Percentiles rank a stretch among this genome's conserved stretches.
Evolutionary conservation across 2,329 filamentous ascomycete species (phyloP).

Genomic region (Microthyrium microscopicum): DNA sequence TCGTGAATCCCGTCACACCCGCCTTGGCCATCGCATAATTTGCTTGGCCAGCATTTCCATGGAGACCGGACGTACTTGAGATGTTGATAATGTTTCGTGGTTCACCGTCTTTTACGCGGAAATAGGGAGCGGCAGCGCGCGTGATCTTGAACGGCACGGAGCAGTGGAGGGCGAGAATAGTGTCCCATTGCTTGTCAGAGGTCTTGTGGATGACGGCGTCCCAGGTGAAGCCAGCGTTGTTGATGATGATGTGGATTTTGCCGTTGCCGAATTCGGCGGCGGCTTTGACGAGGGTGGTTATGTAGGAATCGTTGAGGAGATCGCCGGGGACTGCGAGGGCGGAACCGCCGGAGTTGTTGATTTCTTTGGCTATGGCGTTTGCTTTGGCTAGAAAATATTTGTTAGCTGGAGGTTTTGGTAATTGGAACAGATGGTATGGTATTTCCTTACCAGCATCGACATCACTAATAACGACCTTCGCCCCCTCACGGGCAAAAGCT

Average conservation of each 20-base stretch:
- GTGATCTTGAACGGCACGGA: conserved; percentile 77
- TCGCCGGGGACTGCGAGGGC: conserved; percentile 65
- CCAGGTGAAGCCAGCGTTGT: conserved; percentile 88
- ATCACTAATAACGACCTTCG: conserved; percentile 69
- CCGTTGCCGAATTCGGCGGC: conserved; percentile 67
- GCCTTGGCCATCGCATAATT: conserved; percentile 82
- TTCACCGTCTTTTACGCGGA: conserved; percentile 71
- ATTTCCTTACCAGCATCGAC: conserved; percentile 49
- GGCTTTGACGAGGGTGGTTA: conserved; percentile 53
- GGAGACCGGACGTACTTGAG: conserved; percentile 61
- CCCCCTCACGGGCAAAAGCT: conserved; percentile 75
- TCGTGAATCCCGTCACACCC: conserved; percentile 65
- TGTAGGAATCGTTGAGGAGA: conserved; percentile 54
- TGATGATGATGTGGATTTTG: conserved; percentile 83
- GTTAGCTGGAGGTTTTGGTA: conserved; percentile 9
- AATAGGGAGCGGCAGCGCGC: conserved; percentile 64
- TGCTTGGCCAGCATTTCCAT: conserved; percentile 81
- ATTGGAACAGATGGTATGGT: not conserved
- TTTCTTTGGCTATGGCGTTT: conserved; percentile 47
- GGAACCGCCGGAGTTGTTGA: conserved; percentile 48
- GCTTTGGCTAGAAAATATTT: conserved; percentile 44
- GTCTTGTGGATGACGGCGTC: conserved; percentile 89
- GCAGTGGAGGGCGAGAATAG: conserved; percentile 66
- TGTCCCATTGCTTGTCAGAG: conserved; percentile 82
- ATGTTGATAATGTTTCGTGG: conserved; percentile 71